Evolutionary conservation across 495 filamentous ascomycete species (phyloP).

Genomic region (Penicillium subrubescens): DNA sequence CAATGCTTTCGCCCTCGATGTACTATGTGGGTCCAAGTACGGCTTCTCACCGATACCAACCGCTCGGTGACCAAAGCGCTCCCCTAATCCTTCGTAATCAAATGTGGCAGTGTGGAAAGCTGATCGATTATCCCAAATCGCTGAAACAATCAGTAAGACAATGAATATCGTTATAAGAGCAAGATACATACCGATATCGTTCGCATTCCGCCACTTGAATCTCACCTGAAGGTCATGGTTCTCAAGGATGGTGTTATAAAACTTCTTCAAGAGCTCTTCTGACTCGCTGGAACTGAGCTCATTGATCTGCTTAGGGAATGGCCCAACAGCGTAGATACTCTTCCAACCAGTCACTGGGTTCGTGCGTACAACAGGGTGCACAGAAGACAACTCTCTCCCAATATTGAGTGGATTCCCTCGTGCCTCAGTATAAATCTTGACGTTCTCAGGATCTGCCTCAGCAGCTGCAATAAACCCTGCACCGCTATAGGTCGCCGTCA

Average conservation of each 20-base stretch:
- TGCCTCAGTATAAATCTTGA: slow-evolving; percentile 51
- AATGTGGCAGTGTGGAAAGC: slow-evolving; percentile 72
- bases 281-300: slow-evolving; percentile 46
- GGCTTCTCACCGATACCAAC: slow-evolving; percentile 68
- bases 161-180: background rate
- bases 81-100: slow-evolving; percentile 65
- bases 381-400: slow-evolving; percentile 58
- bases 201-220: slow-evolving; percentile 58
- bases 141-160: slow-evolving; percentile 25
- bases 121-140: slow-evolving; percentile 77
- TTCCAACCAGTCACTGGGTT: slow-evolving; percentile 83
- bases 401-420: slow-evolving; percentile 67
- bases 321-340: slow-evolving; percentile 65
- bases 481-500: slow-evolving; percentile 63
- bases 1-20: slow-evolving; percentile 41
- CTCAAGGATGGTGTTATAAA: slow-evolving; percentile 60
- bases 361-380: slow-evolving; percentile 74
- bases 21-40: slow-evolving; percentile 55
- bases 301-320: slow-evolving; percentile 65
- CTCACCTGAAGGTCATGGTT: slow-evolving; percentile 79
- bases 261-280: slow-evolving; percentile 35
- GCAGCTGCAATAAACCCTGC: slow-evolving; percentile 57
- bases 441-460: slow-evolving; percentile 40
- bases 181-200: slow-evolving; percentile 51
- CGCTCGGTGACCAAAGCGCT: slow-evolving; percentile 59